Base-by-base conservation (phyloP, 768 basidiomycete species). In the Chiua virens region DNA sequence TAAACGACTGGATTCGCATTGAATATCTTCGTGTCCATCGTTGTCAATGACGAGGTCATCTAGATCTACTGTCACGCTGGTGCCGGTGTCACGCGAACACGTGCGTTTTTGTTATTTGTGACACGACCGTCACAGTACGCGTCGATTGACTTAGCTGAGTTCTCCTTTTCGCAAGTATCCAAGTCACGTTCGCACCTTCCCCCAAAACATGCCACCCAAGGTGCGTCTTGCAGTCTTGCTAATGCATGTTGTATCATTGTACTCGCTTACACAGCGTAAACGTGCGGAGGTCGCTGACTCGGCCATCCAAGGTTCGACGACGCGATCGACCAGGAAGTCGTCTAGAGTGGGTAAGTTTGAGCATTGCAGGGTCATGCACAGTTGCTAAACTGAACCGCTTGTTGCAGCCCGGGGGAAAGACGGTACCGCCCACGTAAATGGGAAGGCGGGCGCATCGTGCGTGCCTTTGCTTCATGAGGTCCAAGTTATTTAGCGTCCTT, bases 1-100 rank as follows among this genome's bases (percentile, higher is more conserved):
- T 93, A 89, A 35, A 98, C 76, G 11, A 82, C 86, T 1, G 96
- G 96, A 70, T 98, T 98, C 17, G 88, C 88, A 70, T 98, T 98
- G 78, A 85, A 91, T 47, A 86, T 71, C 65, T 85, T 82, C 34
- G 71, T 70, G 44, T 74, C 64, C 81, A 84, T 85, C 49, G 45
- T 55, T 57, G 59, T 48, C 22, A 48, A 14, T 32, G 25, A 21
- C 9, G n/a, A 27, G 15, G 6, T 13, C 2, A 14, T 14, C 14
- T n/a, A 28, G 27, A 60, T 54, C 52, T 55, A 37, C 17, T 11
- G 62, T 69, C 59, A 67, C 62, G 20, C 40, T 13, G 3, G 8
- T 9, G 22, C 10, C 18, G 1, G 34, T 54, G 59, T 62, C 61
- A 68, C 61, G 44, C 0, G 4, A 36, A 64, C 58, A 59, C 55